Evolutionary conservation across 148 eudicot species (phyloP).

Genomic region (Persicaria maculosa): DNA sequence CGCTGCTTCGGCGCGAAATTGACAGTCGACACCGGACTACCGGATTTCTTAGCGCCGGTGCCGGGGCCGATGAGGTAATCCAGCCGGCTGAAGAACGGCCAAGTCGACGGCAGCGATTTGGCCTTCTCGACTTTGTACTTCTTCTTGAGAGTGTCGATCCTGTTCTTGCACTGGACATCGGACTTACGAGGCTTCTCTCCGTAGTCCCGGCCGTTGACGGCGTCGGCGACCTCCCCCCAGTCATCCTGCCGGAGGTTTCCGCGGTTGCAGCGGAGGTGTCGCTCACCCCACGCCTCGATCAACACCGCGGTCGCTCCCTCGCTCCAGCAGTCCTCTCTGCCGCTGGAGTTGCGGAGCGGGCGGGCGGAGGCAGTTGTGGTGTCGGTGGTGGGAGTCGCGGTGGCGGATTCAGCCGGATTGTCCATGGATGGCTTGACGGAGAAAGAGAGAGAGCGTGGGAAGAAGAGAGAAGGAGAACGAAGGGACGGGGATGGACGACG

Average conservation of each 20-base stretch:
- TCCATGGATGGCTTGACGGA: slow-evolving; percentile 1
- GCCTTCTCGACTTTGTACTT: slow-evolving; percentile 23
- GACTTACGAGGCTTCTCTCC: slow-evolving; percentile 50
- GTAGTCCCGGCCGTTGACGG: slow-evolving; percentile 45
- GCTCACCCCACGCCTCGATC: slow-evolving; percentile 94
- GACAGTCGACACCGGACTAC: slow-evolving; percentile 14
- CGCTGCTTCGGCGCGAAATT: slow-evolving; percentile 12
- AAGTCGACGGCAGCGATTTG: slow-evolving; percentile 25
- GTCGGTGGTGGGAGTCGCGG: not conserved
- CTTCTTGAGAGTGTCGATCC: slow-evolving; percentile 90
- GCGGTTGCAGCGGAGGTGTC: slow-evolving; percentile 59
- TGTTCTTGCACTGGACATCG: slow-evolving; percentile 83
- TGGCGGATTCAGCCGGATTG: slow-evolving; percentile 2
- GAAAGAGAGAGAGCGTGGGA: not conserved
- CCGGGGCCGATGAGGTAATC: slow-evolving; percentile 57
- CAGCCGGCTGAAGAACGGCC: slow-evolving; percentile 58
- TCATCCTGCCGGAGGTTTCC: slow-evolving; percentile 90
- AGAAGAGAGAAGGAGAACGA: not conserved
- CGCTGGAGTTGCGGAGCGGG: slow-evolving; percentile 6
- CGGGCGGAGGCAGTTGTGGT: not conserved
- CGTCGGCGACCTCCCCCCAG: slow-evolving; percentile 85
- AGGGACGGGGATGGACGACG: not conserved
- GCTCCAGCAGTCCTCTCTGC: slow-evolving; percentile 88
- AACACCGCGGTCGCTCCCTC: slow-evolving; percentile 72
- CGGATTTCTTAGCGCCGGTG: slow-evolving; percentile 62